phyloP scores from a whole-genome alignment of 371 early-diverging fungal genomes.

The Mucor mucedo region DNA sequence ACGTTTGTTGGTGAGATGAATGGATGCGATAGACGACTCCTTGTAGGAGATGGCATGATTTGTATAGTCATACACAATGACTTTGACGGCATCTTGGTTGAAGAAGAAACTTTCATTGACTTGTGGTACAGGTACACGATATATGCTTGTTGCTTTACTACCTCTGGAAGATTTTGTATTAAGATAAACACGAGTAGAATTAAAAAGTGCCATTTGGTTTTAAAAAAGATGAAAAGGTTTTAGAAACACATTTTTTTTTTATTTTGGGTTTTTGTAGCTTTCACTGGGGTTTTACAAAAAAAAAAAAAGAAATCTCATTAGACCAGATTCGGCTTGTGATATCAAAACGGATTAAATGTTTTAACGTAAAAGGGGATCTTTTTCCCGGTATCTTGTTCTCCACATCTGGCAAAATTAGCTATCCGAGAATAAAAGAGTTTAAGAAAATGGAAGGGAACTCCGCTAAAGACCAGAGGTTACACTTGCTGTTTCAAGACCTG shows the following conservation, averaged over 20 bases:
- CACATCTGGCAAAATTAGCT: too few species aligned
- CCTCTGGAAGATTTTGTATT: conserved; percentile 7
- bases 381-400: too few species aligned
- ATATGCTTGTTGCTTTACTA: neutral
- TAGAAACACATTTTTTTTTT: neutral
- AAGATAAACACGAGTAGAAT: conserved; percentile 10
- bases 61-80: neutral
- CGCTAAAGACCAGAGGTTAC: too few species aligned
- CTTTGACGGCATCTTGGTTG: conserved; percentile 13
- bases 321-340: too few species aligned
- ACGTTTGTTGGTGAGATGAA: conserved; percentile 21
- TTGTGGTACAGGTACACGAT: conserved; percentile 12
- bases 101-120: conserved; percentile 16
- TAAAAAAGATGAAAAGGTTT: neutral
- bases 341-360: too few species aligned
- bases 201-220: conserved; percentile 8
- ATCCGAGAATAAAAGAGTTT: too few species aligned
- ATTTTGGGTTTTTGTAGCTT: neutral
- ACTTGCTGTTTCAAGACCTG: too few species aligned
- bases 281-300: too few species aligned
- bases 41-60: neutral
- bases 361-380: too few species aligned
- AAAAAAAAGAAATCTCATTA: too few species aligned
- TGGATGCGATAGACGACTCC: conserved; percentile 5
- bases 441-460: too few species aligned